These are phyloP conservation scores for Neoascochyta sp. DNA, from an alignment of 2,329 filamentous ascomycete genomes.

Conservation along the genomic window DNA sequence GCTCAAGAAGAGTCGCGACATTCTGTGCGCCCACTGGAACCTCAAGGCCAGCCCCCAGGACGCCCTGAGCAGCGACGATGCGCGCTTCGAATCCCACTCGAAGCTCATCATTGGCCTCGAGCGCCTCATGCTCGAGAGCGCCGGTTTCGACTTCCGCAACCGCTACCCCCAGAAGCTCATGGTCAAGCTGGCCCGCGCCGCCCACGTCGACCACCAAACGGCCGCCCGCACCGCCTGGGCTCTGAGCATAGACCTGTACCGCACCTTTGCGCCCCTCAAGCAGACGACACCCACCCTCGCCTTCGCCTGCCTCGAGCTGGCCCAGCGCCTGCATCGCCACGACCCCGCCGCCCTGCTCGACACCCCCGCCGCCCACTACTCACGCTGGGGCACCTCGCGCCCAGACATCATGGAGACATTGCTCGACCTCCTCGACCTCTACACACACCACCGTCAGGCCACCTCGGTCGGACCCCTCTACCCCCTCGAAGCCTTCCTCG, in stretches of 20 bases:
- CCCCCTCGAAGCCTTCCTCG: slow-evolving; percentile 74
- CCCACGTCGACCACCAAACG: slow-evolving; percentile 51
- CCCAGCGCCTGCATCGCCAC: slow-evolving; percentile 62
- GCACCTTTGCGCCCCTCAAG: slow-evolving; percentile 89
- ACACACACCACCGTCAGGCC: slow-evolving; percentile 73
- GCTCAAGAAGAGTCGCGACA: slow-evolving; percentile 91
- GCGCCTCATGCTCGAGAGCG: slow-evolving; percentile 85
- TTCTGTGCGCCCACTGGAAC: slow-evolving; percentile 86
- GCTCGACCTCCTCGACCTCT: slow-evolving; percentile 86
- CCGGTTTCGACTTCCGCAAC: slow-evolving; percentile 89
- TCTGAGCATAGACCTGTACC: slow-evolving; percentile 84
- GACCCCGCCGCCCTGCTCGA: slow-evolving; percentile 49
- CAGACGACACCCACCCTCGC: slow-evolving; percentile 83
- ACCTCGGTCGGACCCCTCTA: slow-evolving; percentile 72
- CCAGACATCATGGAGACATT: slow-evolving; percentile 64
- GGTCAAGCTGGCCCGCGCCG: slow-evolving; percentile 68
- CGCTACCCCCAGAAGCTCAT: slow-evolving; percentile 82
- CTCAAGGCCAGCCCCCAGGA: slow-evolving; percentile 67
- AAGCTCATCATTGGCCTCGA: slow-evolving; percentile 86
- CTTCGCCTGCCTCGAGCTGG: slow-evolving; percentile 75
- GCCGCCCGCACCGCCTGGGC: slow-evolving; percentile 70
- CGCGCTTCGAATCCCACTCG: slow-evolving; percentile 73
- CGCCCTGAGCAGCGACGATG: slow-evolving; percentile 73
- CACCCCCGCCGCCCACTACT: slow-evolving; percentile 47
- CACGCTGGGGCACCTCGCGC: slow-evolving; percentile 43